Base-by-base conservation (phyloP, 352 stramenopile species). In the Globisporangium carolinianum region DNA sequence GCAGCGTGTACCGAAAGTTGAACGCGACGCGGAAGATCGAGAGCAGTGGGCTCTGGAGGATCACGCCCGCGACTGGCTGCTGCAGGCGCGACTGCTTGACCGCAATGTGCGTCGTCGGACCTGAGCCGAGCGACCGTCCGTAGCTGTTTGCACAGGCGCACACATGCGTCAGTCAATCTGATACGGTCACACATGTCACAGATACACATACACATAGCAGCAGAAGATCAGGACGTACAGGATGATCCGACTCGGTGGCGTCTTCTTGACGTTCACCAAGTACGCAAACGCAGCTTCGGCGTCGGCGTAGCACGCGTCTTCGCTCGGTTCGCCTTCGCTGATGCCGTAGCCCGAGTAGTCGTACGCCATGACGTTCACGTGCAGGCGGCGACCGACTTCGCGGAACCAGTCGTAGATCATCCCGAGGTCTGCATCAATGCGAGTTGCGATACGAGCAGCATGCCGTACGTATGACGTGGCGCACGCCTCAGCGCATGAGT, bases 321-420 rank as follows among this genome's bases (percentile, higher is more conserved):
- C 94, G 55, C 79, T 91, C 2, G 95, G 91, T 35, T 84, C 75
- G 24, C 96, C 94, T 61, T 96, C 91, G 53, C 87, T 97, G 52
- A 98, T 98, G 18, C 96, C 97, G 55, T 99, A 99, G 0, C 97
- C 97, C 14, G 95, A 97, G 72, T 99, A 99, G 75, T 99, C 83
- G 61, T 96, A 97, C 47, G 84, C 86, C 70, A 97, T 83, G 39
- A 97, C 74, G 53, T 97, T 95, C 32, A 86, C 74, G 75, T 91
- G 57, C 52, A 95, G 62, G 36, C 79, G 75, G 14, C 86, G 74
- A 42, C 86, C 76, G 41, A 98, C 70, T 76, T 98, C 91, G 50
- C 89, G 87, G 70, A 98, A 98, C 95, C 95, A 98, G 64, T 97
- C 89, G 67, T 97, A 98, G 48, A 98, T 98, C 87, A 98, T 98